These are phyloP conservation scores for Zymoseptoria pseudotritici DNA, from an alignment of 2,329 filamentous ascomycete species.

Conservation along the genomic window DNA sequence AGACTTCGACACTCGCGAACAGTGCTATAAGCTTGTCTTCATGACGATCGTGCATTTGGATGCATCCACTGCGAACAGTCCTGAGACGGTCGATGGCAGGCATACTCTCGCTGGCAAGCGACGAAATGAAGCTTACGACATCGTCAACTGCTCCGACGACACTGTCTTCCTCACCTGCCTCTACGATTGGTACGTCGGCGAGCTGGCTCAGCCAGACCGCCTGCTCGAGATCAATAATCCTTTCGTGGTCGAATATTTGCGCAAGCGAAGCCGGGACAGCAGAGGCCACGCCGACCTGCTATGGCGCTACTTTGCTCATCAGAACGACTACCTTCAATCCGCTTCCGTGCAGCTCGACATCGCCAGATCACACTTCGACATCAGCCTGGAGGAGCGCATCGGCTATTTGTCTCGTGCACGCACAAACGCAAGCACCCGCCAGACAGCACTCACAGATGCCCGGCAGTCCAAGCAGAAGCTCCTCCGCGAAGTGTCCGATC, in stretches of 20 bases:
- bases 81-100: slow-evolving; percentile 69
- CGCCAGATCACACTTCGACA: slow-evolving; percentile 70
- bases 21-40: slow-evolving; percentile 83
- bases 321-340: slow-evolving; percentile 75
- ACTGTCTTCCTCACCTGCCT: slow-evolving; percentile 92
- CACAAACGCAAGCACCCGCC: slow-evolving; percentile 81
- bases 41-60: slow-evolving; percentile 74
- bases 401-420: slow-evolving; percentile 85
- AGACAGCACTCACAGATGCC: slow-evolving; percentile 58
- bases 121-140: slow-evolving; percentile 77
- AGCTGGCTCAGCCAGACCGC: slow-evolving; percentile 72
- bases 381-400: slow-evolving; percentile 79
- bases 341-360: slow-evolving; percentile 79
- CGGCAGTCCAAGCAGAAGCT: slow-evolving; percentile 67
- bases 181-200: slow-evolving; percentile 94
- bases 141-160: slow-evolving; percentile 81
- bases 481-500: slow-evolving; percentile 73
- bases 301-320: slow-evolving; percentile 85
- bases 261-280: slow-evolving; percentile 64
- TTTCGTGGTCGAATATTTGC: slow-evolving; percentile 79
- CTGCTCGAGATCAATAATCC: slow-evolving; percentile 77
- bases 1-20: slow-evolving; percentile 63
- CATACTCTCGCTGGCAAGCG: slow-evolving; percentile 69
- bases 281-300: slow-evolving; percentile 79
- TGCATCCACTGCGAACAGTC: slow-evolving; percentile 57